phyloP scores from a whole-genome alignment of 805 yeast genomes.

The Pichia californica region DNA sequence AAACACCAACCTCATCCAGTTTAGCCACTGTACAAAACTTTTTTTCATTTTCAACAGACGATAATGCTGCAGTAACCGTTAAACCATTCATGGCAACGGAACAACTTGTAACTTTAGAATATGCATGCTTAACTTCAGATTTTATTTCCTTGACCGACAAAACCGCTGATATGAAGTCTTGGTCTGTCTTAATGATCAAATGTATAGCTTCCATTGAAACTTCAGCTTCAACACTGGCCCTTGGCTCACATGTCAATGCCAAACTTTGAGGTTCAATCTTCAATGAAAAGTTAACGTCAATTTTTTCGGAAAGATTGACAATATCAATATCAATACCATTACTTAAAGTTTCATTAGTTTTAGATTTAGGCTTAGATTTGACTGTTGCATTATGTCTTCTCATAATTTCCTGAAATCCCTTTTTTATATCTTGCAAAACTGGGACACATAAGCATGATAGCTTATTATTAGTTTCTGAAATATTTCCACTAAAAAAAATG shows the following conservation, averaged over 20 bases:
- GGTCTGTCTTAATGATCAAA: constrained; percentile 48
- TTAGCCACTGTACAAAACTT: constrained; percentile 42
- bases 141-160: constrained; percentile 48
- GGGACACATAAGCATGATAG: constrained; percentile 76
- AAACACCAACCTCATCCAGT: constrained; percentile 50
- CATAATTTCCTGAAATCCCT: constrained; percentile 44
- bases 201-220: constrained; percentile 67
- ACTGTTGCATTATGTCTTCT: constrained; percentile 30
- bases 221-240: constrained; percentile 85
- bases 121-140: constrained; percentile 81
- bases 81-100: constrained; percentile 46
- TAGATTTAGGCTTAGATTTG: not conserved
- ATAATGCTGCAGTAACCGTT: constrained; percentile 42
- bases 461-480: constrained; percentile 66
- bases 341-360: not conserved
- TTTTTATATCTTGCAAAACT: constrained; percentile 53
- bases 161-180: constrained; percentile 33
- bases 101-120: constrained; percentile 85
- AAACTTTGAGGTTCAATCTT: constrained; percentile 68
- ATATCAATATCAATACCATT: constrained; percentile 34
- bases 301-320: constrained; percentile 41
- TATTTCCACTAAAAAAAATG: constrained; percentile 46
- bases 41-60: constrained; percentile 31
- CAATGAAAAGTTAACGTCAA: constrained; percentile 58
- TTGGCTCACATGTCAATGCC: constrained; percentile 85